phyloP scores from a whole-genome alignment of 1,139 yeast species.

The Kodamaea fungicola region DNA sequence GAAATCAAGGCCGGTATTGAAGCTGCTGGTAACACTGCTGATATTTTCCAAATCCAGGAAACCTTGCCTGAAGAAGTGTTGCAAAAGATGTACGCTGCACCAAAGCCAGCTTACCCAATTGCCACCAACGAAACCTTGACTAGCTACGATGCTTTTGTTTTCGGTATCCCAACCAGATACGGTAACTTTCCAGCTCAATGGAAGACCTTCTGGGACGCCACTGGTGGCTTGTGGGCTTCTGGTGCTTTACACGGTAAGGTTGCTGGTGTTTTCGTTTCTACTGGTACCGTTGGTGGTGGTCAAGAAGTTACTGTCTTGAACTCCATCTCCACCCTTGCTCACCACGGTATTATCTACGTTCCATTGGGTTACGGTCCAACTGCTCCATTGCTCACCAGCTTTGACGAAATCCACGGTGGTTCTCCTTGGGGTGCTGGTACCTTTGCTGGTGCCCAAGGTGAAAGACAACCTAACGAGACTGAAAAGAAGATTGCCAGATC shows the following conservation, averaged over 20 bases:
- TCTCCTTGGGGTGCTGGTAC: conserved; percentile 45
- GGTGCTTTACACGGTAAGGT: conserved; percentile 37
- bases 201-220: conserved; percentile 37
- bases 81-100: conserved; percentile 29
- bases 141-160: conserved; percentile 34
- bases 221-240: conserved; percentile 37
- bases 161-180: conserved; percentile 39
- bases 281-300: conserved; percentile 39
- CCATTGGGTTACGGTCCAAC: conserved; percentile 36
- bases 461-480: conserved; percentile 31
- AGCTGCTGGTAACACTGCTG: conserved; percentile 37
- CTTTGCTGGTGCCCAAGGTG: conserved; percentile 36
- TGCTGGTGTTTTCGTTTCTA: conserved; percentile 36
- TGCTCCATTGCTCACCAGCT: conserved; percentile 23
- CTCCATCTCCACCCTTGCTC: conserved; percentile 30
- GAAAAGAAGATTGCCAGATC: conserved; percentile 31
- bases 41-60: conserved; percentile 36
- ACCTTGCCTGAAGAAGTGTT: conserved; percentile 31
- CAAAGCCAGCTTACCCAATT: conserved; percentile 30
- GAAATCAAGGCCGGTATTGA: conserved; percentile 35
- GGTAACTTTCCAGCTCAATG: conserved; percentile 39
- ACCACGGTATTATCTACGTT: conserved; percentile 37
- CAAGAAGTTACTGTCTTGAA: conserved; percentile 37
- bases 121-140: conserved; percentile 30
- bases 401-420: conserved; percentile 37